A percentile compares a stretch with the other conserved stretches of the same genome.
Evolutionary conservation across 2,329 filamentous ascomycete species (phyloP).

Genomic region (Helminthosporium solani): DNA sequence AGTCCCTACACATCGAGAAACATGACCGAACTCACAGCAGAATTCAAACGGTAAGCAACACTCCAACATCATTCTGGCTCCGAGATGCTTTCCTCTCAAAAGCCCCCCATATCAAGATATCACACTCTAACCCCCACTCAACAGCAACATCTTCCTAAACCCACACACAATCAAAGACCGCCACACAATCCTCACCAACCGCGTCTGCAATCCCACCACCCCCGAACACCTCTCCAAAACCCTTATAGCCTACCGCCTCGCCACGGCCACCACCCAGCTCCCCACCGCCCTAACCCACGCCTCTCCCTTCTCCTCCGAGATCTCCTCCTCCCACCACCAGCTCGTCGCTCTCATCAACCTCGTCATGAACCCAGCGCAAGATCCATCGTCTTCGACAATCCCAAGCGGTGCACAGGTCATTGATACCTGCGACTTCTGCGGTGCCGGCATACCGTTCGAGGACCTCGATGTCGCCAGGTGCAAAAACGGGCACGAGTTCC

Average conservation of each 20-base stretch:
- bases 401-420: neutral
- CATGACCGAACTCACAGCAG: constrained; percentile 11
- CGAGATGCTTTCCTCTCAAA: neutral
- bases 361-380: constrained; percentile 10
- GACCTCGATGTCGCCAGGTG: constrained; percentile 52
- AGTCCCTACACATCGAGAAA: neutral
- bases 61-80: neutral
- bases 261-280: constrained; percentile 20
- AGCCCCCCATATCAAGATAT: neutral
- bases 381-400: neutral
- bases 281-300: constrained; percentile 16
- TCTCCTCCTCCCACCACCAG: constrained; percentile 21
- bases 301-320: constrained; percentile 22
- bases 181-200: constrained; percentile 31
- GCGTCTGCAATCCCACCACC: constrained; percentile 23
- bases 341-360: constrained; percentile 21
- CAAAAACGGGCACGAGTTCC: constrained; percentile 54
- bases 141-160: constrained; percentile 23
- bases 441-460: constrained; percentile 49
- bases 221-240: constrained; percentile 21
- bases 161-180: constrained; percentile 31
- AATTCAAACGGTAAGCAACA: constrained; percentile 16
- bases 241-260: constrained; percentile 36
- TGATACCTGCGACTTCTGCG: constrained; percentile 57
- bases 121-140: neutral